Evolutionary conservation across 257 asterid genomes (phyloP).

Genomic region (Nyctanthes arbortristis): DNA sequence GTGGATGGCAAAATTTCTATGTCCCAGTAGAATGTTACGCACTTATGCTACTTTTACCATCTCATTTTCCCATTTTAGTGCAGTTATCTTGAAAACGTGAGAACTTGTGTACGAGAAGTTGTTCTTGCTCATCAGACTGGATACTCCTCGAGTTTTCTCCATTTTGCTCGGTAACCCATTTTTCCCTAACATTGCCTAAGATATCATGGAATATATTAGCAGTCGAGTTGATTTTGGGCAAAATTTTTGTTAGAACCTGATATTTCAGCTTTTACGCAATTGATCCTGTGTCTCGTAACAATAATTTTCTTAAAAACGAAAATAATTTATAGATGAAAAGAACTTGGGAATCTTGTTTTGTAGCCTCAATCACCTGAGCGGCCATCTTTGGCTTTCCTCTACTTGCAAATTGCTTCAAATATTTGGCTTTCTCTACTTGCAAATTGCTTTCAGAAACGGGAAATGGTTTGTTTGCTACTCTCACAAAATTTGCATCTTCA

Average conservation of each 20-base stretch:
- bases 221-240: too few relatives aligned
- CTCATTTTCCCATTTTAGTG: neutral
- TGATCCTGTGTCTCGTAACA: neutral
- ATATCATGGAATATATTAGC: too few relatives aligned
- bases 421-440: neutral
- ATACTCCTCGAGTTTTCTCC: neutral
- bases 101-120: neutral
- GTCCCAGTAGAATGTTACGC: neutral
- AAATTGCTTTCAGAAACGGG: neutral
- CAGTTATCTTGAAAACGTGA: neutral
- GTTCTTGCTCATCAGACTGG: neutral
- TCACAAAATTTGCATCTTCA: neutral
- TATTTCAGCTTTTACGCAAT: too few relatives aligned
- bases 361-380: neutral
- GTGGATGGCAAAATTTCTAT: neutral
- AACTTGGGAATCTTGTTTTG: neutral
- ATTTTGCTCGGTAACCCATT: neutral
- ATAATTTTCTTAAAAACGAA: too few relatives aligned
- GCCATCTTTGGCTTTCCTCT: neutral
- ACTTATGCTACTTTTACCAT: neutral
- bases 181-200: too few relatives aligned
- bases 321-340: too few relatives aligned
- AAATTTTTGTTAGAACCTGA: too few relatives aligned
- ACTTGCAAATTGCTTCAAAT: neutral
- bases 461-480: too few relatives aligned